A percentile compares a stretch with the other conserved stretches of the same genome.
These are phyloP conservation scores for Myxozyma neglecta DNA, from an alignment of 805 yeast genomes.

Conservation along the genomic window DNA sequence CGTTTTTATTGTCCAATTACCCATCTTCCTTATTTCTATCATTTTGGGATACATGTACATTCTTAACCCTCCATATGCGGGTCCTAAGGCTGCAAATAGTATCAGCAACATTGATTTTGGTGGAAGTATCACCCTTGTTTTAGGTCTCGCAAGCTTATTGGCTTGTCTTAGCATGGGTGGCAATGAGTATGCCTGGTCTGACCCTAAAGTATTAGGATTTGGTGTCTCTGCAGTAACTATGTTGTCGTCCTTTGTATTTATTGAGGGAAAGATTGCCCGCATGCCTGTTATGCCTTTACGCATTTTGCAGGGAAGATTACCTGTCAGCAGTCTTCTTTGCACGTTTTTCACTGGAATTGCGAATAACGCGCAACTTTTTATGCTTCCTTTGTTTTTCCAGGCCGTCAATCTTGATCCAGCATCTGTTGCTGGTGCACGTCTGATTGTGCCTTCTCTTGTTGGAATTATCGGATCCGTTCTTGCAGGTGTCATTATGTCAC, in stretches of 20 bases:
- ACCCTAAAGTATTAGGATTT: slow-evolving; percentile 45
- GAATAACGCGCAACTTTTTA: slow-evolving; percentile 56
- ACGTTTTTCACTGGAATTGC: slow-evolving; percentile 74
- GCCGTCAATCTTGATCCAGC: slow-evolving; percentile 56
- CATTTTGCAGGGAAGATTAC: slow-evolving; percentile 57
- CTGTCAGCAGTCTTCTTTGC: slow-evolving; percentile 61
- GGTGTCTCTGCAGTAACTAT: slow-evolving; percentile 41
- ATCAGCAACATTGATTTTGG: slow-evolving; percentile 53
- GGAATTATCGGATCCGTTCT: slow-evolving; percentile 65
- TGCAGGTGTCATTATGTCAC: slow-evolving; percentile 66
- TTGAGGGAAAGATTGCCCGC: slow-evolving; percentile 52
- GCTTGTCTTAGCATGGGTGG: slow-evolving; percentile 71
- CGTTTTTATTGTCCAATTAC: slow-evolving; percentile 46
- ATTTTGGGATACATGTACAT: slow-evolving; percentile 39
- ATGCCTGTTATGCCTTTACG: slow-evolving; percentile 71
- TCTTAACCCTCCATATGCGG: slow-evolving; percentile 24
- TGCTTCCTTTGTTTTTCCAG: slow-evolving; percentile 66
- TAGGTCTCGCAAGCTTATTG: slow-evolving; percentile 57
- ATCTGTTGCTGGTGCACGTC: slow-evolving; percentile 56
- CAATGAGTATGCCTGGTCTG: slow-evolving; percentile 50
- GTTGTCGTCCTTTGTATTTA: slow-evolving; percentile 48
- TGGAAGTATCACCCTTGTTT: slow-evolving; percentile 62
- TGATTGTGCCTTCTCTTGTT: slow-evolving; percentile 60
- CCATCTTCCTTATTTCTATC: slow-evolving; percentile 42
- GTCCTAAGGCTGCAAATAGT: slow-evolving; percentile 2